These are phyloP conservation scores for Gymnopilus dilepis DNA, from an alignment of 768 basidiomycete genomes.

Conservation along the genomic window DNA sequence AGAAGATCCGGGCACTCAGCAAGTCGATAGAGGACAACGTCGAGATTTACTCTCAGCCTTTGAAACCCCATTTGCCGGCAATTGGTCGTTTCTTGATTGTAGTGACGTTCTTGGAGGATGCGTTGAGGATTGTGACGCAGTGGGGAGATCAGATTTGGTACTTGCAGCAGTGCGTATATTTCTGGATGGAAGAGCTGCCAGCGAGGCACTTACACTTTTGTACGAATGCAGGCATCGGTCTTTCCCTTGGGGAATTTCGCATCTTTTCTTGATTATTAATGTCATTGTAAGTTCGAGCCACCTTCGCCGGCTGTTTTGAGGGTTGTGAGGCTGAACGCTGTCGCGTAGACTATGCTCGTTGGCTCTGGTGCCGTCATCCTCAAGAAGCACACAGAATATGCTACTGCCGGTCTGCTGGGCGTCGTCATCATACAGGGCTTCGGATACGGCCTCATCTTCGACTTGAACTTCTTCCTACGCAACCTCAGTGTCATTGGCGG, in stretches of 20 bases:
- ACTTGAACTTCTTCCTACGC: slow-evolving; percentile 99
- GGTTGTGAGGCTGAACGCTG: background rate
- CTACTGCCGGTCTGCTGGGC: slow-evolving; percentile 85
- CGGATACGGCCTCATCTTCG: slow-evolving; percentile 99
- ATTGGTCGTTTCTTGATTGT: slow-evolving; percentile 97
- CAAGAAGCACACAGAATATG: slow-evolving; percentile 87
- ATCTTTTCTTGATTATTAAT: slow-evolving; percentile 90
- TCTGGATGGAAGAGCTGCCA: slow-evolving; percentile 3
- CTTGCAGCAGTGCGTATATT: slow-evolving; percentile 78
- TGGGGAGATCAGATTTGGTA: slow-evolving; percentile 99
- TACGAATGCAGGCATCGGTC: slow-evolving; percentile 74
- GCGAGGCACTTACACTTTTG: slow-evolving; percentile 7
- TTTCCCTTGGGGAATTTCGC: slow-evolving; percentile 96
- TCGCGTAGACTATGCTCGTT: slow-evolving; percentile 79
- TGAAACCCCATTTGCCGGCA: slow-evolving; percentile 92
- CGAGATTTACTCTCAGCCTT: slow-evolving; percentile 91
- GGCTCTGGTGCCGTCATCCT: slow-evolving; percentile 87
- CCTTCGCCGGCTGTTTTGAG: background rate
- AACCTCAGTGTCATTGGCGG: slow-evolving; percentile 98
- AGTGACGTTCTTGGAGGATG: slow-evolving; percentile 97
- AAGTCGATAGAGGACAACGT: slow-evolving; percentile 89
- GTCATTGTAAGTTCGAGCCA: slow-evolving; percentile 70
- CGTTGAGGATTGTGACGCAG: slow-evolving; percentile 89
- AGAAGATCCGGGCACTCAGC: slow-evolving; percentile 72
- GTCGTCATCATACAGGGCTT: slow-evolving; percentile 97